Evolutionary conservation across 805 yeast species (phyloP), one percentile per base, ranked within the genome.

Genomic region (Candida palmyrensis): DNA sequence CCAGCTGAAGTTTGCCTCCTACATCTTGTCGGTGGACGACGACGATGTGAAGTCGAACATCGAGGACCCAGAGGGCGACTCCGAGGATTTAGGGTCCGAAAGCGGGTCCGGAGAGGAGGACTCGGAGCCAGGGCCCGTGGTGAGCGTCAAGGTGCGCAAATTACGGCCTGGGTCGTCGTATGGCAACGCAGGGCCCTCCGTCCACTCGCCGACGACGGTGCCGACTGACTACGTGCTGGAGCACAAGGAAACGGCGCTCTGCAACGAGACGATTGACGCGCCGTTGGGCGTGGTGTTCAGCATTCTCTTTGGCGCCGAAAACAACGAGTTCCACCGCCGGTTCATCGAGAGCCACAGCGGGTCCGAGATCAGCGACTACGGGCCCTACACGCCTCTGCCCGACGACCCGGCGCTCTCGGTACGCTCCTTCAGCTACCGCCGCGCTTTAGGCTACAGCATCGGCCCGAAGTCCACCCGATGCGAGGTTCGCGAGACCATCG

Each of bases 391-490:
- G n/a, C 58, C 61, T 0, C 40, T 33, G 36, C 47, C 48, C 18
- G 66, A 61, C 17, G 66, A 67, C 7, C 46, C 59, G 1, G 71
- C 66, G 3, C 54, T 56, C 18, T 54, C 61, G 29, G 70, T 61
- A 29, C 58, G 94, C 34, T 53, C 60, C 3, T 89, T 74, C 51
- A 68, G 72, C 4, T 92, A 89, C 55, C 71, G 73, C 30, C 85
- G 85, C 55, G 86, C 82, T 1, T 66, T 92, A 36, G 77, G 79
- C 33, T 88, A 75, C 33, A 74, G 96, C 1, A 77, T 92, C 23
- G 98, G 98, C 0, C 98, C 98, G 9, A 88, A 86, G 47, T 86
- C 90, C 16, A 89, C 99, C 2, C 77, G 71, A 36, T 85, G 95
- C 52, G 75, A 77, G 20, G 68, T 65, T 5, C 58, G 55, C 3